Base-by-base conservation (phyloP, 768 basidiomycete species). In the Coprinopsis sp. region DNA sequence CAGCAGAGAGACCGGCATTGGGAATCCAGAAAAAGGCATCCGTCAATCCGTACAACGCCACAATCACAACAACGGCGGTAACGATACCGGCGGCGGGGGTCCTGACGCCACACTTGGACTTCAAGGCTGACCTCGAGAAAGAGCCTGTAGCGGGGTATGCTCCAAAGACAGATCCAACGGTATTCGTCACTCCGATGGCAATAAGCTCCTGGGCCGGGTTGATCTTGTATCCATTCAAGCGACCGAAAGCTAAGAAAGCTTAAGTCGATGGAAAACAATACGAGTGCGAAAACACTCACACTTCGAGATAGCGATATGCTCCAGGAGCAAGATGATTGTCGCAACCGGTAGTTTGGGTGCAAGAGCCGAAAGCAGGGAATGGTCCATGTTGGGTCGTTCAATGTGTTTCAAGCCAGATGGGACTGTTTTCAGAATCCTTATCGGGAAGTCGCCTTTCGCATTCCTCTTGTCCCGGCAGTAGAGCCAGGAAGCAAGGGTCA, bases 71-170 rank as follows among this genome's bases (percentile, higher is more conserved):
- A 29, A 95, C 63, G 22, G 90, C 85, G 18, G 91, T 87, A 54
- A 87, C 61, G 48, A 93, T 74, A 47, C 96, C 96, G 10, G 89
- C 92, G 8, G 84, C 74, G 6, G 96, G 96, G 2, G 96, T 98
- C 43, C 95, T 81, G n/a, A 98, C 95, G 38, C 96, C 96, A 0
- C 91, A 94, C 65, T 95, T 97, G 24, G 89, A 82, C 67, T 96
- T 93, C 60, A 99, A 72, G 2, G 96, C 96, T 2, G 93, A 89
- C n/a, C 96, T 88, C 30, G 94, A 96, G 78, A 99, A 99, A 1
- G 94, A 97, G 2, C 96, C 96, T 11, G 96, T 99, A 0, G 95
- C 91, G 7, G 96, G 94, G 64, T 96, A 98, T 0, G 93, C 95
- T 37, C 73, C 78, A 64, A 99, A 97, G 54, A 88, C 71, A 13